A percentile compares a stretch with the other conserved stretches of the same genome.
Evolutionary conservation across 1,284 basidiomycete species (phyloP).

Genomic region (Butyriboletus appendiculatus): DNA sequence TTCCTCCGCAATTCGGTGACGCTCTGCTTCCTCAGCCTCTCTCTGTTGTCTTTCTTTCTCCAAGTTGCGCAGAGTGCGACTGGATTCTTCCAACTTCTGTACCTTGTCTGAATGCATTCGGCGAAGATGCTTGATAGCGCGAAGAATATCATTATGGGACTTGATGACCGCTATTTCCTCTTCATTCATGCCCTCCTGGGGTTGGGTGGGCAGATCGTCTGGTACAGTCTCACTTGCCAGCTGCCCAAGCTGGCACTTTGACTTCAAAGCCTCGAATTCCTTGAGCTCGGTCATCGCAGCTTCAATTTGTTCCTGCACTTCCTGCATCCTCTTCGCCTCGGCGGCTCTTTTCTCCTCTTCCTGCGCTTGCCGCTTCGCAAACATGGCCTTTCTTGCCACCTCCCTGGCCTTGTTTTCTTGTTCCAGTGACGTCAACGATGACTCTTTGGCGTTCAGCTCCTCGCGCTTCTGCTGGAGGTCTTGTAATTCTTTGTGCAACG

Average conservation of each 20-base stretch:
- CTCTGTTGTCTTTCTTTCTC: constrained; percentile 23
- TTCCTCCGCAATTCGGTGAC: constrained; percentile 20
- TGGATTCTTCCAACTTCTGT: constrained; percentile 16
- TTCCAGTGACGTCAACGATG: constrained; percentile 21
- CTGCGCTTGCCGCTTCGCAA: constrained; percentile 24
- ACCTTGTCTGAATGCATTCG: constrained; percentile 19
- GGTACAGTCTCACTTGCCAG: background rate
- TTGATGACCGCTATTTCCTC: constrained; percentile 20
- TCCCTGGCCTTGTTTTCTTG: constrained; percentile 29
- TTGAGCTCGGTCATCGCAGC: constrained; percentile 23
- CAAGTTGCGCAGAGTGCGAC: constrained; percentile 18
- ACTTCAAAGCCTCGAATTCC: constrained; percentile 9
- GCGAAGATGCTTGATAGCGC: constrained; percentile 17
- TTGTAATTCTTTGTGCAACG: constrained; percentile 5
- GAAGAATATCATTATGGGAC: constrained; percentile 13
- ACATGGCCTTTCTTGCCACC: constrained; percentile 19
- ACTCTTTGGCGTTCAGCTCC: constrained; percentile 24
- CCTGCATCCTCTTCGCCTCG: constrained; percentile 18
- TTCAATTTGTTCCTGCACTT: constrained; percentile 22
- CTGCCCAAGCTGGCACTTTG: constrained; percentile 1
- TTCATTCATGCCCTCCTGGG: constrained; percentile 26
- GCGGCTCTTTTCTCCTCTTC: constrained; percentile 26
- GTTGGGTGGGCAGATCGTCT: constrained; percentile 13
- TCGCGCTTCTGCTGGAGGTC: constrained; percentile 20
- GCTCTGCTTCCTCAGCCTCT: constrained; percentile 15